A percentile compares a stretch with the other conserved stretches of the same genome.
Evolutionary conservation across 176 grass and related monocot species (phyloP).

Genomic region (Avena sativa): DNA sequence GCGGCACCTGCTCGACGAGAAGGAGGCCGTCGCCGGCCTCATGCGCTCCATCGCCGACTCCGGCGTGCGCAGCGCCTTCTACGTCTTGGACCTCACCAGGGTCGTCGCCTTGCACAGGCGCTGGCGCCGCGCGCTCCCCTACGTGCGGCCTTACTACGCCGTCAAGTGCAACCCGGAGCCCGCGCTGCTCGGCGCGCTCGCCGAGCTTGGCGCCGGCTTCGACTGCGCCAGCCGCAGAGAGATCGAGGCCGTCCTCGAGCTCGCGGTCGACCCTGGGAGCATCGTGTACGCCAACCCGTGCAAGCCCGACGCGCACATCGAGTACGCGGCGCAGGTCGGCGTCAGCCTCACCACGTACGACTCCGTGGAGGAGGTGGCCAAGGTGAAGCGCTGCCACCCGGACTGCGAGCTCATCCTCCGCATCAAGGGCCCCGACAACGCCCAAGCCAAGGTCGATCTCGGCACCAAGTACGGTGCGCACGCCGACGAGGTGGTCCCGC

Average conservation of each 20-base stretch:
- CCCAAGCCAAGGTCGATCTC: no score
- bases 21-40: slow-evolving; percentile 18
- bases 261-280: neutral
- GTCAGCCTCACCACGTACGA: neutral
- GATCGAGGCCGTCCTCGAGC: neutral
- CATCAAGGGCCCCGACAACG: no score
- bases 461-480: no score
- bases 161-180: neutral
- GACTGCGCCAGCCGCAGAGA: neutral
- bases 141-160: neutral
- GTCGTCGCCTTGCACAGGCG: slow-evolving; percentile 11
- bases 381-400: neutral
- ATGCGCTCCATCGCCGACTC: slow-evolving; percentile 24
- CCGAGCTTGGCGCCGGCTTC: neutral
- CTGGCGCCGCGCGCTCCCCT: neutral
- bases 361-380: neutral
- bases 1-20: slow-evolving; percentile 13
- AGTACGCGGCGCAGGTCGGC: neutral
- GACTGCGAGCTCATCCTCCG: neutral
- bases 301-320: neutral
- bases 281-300: slow-evolving; percentile 20
- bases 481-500: no score
- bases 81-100: slow-evolving; percentile 44
- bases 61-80: slow-evolving; percentile 41
- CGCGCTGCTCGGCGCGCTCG: neutral